Conservation (phyloP, 202 grass and related monocot species). For the Elaeis oleifera region DNA sequence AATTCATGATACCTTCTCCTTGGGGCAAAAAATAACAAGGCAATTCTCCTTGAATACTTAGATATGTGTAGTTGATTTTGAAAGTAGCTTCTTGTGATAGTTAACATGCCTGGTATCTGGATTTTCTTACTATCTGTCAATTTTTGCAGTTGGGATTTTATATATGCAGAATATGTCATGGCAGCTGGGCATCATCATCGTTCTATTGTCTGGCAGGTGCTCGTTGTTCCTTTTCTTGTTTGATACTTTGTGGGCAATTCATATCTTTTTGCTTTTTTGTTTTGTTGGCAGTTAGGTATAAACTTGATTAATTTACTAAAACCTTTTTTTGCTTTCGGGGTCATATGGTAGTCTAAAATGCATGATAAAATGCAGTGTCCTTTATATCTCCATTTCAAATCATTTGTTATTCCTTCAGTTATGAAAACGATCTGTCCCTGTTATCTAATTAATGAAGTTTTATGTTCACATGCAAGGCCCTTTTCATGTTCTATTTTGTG, state of each 20-base stretch:
- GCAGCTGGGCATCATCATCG: constrained; percentile 85
- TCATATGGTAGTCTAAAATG: too few relatives aligned
- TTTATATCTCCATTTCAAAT: too few relatives aligned
- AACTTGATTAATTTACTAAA: background rate
- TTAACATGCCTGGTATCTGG: background rate
- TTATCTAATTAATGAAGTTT: too few relatives aligned
- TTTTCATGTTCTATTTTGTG: too few relatives aligned
- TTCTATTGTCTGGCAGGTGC: constrained; percentile 93
- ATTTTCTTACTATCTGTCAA: constrained; percentile 17
- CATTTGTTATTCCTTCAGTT: too few relatives aligned
- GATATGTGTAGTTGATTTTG: background rate
- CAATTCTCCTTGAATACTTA: too few relatives aligned
- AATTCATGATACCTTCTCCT: too few relatives aligned
- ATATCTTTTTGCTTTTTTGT: constrained; percentile 2
- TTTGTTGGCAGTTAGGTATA: constrained; percentile 6
- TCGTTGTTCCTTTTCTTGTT: background rate
- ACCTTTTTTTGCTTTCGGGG: too few relatives aligned
- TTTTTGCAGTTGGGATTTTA: constrained; percentile 93
- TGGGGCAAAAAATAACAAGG: too few relatives aligned
- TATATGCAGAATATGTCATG: constrained; percentile 94
- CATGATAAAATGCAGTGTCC: too few relatives aligned
- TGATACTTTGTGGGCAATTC: background rate
- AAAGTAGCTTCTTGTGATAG: background rate
- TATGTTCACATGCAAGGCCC: too few relatives aligned
- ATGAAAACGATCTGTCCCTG: too few relatives aligned